A percentile compares a stretch with the other conserved stretches of the same genome.
Evolutionary conservation across 768 basidiomycete species (phyloP).

Genomic region (Brasilioporus rufonigricans): DNA sequence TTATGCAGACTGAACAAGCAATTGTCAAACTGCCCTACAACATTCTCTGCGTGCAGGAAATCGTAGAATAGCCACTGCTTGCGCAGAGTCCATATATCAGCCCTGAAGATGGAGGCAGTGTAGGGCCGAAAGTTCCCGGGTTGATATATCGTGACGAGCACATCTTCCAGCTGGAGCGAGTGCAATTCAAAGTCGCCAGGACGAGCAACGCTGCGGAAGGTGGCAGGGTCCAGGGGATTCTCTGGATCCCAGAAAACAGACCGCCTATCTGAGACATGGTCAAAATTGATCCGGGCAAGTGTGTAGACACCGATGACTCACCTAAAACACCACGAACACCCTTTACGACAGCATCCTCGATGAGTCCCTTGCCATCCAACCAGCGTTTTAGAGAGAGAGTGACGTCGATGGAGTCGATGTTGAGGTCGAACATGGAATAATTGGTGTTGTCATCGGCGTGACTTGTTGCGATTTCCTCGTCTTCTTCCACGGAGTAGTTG

Average conservation of each 20-base stretch:
- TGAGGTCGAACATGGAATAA: constrained; percentile 90
- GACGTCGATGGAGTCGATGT: constrained; percentile 93
- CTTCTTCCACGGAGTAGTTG: constrained; percentile 61
- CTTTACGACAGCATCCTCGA: constrained; percentile 87
- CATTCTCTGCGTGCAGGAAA: constrained; percentile 83
- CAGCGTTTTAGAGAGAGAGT: constrained; percentile 87
- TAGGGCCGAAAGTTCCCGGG: constrained; percentile 91
- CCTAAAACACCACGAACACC: constrained; percentile 94
- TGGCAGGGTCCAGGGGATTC: constrained; percentile 74
- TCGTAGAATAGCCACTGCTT: constrained; percentile 98
- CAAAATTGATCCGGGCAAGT: neutral
- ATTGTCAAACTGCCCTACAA: constrained; percentile 97
- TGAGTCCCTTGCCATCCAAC: constrained; percentile 93
- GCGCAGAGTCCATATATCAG: constrained; percentile 77
- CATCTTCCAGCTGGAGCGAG: constrained; percentile 85
- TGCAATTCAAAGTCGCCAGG: constrained; percentile 93
- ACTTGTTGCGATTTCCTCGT: constrained; percentile 36
- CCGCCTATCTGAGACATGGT: constrained; percentile 64
- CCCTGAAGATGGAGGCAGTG: constrained; percentile 90
- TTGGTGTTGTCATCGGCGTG: constrained; percentile 57
- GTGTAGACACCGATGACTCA: constrained; percentile 33
- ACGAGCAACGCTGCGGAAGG: constrained; percentile 69
- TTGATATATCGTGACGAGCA: constrained; percentile 92
- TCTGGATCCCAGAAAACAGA: constrained; percentile 84
- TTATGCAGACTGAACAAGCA: constrained; percentile 95